Evolutionary conservation across 306 rosid species (phyloP).

Genomic region (Lablab purpureus): DNA sequence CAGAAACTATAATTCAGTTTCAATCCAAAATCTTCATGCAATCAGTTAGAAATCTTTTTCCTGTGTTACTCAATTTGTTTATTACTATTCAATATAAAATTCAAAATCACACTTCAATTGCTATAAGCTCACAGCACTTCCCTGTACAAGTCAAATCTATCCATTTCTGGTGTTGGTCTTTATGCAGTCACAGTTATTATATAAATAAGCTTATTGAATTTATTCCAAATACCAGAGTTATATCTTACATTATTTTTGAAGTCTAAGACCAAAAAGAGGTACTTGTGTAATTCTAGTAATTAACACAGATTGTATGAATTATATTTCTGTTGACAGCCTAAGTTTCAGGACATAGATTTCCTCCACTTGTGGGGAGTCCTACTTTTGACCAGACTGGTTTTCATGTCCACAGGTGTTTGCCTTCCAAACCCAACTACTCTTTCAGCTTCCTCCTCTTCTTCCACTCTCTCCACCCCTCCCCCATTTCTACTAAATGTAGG

Average conservation of each 20-base stretch:
- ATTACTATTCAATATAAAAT: too few relatives aligned
- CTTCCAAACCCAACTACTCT: constrained; percentile 57
- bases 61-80: too few relatives aligned
- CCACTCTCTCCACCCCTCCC: constrained; percentile 42
- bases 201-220: constrained; percentile 35
- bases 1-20: too few relatives aligned
- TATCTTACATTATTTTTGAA: constrained; percentile 42
- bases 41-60: too few relatives aligned
- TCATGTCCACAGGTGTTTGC: constrained; percentile 70
- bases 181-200: background rate
- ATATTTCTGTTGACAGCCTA: constrained; percentile 10
- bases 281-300: background rate
- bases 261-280: constrained; percentile 23
- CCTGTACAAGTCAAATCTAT: background rate
- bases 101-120: too few relatives aligned
- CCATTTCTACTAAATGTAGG: constrained; percentile 43
- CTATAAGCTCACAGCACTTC: too few relatives aligned
- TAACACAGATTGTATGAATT: background rate
- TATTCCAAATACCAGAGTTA: constrained; percentile 17
- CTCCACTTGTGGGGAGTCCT: constrained; percentile 72
- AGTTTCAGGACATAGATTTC: constrained; percentile 74
- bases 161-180: background rate
- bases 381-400: constrained; percentile 59
- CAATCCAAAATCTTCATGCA: too few relatives aligned
- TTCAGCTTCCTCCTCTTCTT: constrained; percentile 37